phyloP scores from a whole-genome alignment of 75 land plant genomes.

The Azolla pinnata region DNA sequence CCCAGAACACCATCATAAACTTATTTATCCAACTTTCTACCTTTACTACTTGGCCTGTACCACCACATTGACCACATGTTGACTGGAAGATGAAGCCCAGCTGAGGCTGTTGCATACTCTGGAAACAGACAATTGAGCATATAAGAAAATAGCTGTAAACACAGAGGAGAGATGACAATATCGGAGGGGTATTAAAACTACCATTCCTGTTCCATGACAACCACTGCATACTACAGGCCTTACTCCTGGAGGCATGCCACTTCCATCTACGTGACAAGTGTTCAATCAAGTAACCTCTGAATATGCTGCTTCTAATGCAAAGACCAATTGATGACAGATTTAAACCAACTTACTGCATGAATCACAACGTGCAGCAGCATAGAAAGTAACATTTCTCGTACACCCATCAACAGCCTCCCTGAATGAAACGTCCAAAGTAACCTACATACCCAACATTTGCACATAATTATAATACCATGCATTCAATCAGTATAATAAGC shows the following conservation, averaged over 20 bases:
- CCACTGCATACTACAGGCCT: conserved; percentile 19
- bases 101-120: conserved; percentile 17
- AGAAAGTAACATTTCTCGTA: conserved; percentile 18
- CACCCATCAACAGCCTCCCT: conserved; percentile 38
- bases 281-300: too few relatives aligned
- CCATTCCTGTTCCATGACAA: conserved; percentile 25
- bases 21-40: too few relatives aligned
- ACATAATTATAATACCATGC: neutral
- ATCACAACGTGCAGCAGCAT: conserved; percentile 17
- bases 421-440: conserved; percentile 19
- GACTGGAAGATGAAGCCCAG: conserved; percentile 27
- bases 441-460: conserved; percentile 9
- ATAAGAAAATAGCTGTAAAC: neutral
- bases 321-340: too few relatives aligned
- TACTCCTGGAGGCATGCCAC: conserved; percentile 29
- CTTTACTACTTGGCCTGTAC: conserved; percentile 26
- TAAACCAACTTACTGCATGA: conserved; percentile 25
- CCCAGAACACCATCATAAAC: neutral
- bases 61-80: conserved; percentile 26
- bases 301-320: too few relatives aligned
- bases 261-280: conserved; percentile 25
- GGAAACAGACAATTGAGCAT: conserved; percentile 5
- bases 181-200: neutral
- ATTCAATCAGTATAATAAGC: neutral
- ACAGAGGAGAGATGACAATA: conserved; percentile 1